Conservation (phyloP, 306 rosid species). For the Ammopiptanthus mongolicus region DNA sequence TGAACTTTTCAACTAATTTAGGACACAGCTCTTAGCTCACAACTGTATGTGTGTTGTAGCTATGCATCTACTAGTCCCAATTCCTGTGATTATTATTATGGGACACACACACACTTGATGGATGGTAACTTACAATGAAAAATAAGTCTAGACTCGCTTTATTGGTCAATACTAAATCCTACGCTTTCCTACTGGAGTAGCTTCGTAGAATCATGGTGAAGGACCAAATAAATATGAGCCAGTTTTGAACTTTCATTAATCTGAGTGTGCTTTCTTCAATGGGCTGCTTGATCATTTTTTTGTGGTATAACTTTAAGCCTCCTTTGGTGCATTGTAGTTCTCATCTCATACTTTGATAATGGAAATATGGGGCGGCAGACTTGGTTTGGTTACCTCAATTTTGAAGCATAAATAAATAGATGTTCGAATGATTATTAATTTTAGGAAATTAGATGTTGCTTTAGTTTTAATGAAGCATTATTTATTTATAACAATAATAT, state of each 20-base stretch:
- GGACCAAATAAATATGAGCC: not conserved
- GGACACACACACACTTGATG: not conserved
- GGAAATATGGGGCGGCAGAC: conserved; percentile 35
- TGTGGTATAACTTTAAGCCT: not conserved
- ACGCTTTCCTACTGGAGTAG: not conserved
- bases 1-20: not conserved
- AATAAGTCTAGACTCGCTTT: not conserved
- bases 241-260: not conserved
- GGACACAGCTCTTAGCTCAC: not conserved
- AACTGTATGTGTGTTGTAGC: not conserved
- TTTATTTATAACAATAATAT: not conserved
- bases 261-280: not conserved
- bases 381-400: conserved; percentile 51
- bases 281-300: not conserved
- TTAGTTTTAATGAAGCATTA: not conserved
- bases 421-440: not conserved
- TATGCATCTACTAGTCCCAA: not conserved
- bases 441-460: not conserved
- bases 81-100: not conserved
- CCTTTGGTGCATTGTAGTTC: not conserved
- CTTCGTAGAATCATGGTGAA: not conserved
- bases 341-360: not conserved
- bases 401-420: not conserved
- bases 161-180: not conserved
- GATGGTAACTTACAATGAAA: not conserved